phyloP scores from a whole-genome alignment of 225 moss, liverwort and hornwort genomes.

The Asterella californica region DNA sequence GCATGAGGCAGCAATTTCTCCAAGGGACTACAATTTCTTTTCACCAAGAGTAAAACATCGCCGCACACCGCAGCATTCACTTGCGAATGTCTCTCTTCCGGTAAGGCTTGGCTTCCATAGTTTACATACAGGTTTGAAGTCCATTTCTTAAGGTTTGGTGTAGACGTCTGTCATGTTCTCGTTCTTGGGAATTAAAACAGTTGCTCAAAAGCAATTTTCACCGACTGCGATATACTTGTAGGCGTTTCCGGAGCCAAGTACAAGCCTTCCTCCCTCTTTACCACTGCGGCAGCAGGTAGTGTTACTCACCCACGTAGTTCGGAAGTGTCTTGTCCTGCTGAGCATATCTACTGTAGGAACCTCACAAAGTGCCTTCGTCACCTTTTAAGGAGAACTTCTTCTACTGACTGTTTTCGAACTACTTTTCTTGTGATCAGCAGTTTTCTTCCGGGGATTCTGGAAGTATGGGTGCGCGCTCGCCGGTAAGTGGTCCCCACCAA shows the following conservation, averaged over 20 bases:
- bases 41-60: slow-evolving; percentile 97
- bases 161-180: background rate
- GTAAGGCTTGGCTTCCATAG: slow-evolving; percentile 27
- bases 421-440: slow-evolving; percentile 41
- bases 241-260: slow-evolving; percentile 65
- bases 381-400: background rate
- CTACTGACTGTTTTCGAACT: background rate
- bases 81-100: slow-evolving; percentile 60
- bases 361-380: background rate
- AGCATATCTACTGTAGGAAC: background rate
- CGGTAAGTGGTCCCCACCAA: slow-evolving; percentile 40
- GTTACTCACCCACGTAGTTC: background rate
- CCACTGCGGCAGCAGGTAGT: slow-evolving; percentile 68
- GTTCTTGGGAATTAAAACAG: background rate
- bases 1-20: slow-evolving; percentile 83
- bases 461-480: slow-evolving; percentile 61
- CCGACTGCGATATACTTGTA: slow-evolving; percentile 16
- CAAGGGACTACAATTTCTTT: slow-evolving; percentile 91
- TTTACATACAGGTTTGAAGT: too few relatives aligned
- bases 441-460: slow-evolving; percentile 64
- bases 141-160: too few relatives aligned
- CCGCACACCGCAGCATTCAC: slow-evolving; percentile 74
- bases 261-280: slow-evolving; percentile 60
- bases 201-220: background rate
- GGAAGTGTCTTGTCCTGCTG: background rate